These are phyloP conservation scores for Aspergillus baeticus DNA, from an alignment of 495 filamentous ascomycete genomes.

Conservation along the genomic window DNA sequence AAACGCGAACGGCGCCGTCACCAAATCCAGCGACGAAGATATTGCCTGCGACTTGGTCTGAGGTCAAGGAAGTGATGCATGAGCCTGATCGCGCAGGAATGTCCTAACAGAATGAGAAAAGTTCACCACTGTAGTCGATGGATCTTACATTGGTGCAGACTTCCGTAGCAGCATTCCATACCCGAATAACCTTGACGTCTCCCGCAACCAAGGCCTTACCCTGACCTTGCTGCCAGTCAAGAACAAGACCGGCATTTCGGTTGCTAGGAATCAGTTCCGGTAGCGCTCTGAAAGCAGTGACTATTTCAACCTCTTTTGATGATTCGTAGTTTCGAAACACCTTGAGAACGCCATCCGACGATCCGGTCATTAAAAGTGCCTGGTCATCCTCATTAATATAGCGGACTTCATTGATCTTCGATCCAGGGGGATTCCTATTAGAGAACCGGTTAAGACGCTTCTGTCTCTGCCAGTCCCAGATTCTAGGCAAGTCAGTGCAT, in stretches of 20 bases:
- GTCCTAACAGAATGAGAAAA: conserved; percentile 48
- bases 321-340: conserved; percentile 88
- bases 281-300: conserved; percentile 85
- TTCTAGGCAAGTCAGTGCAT: conserved; percentile 45
- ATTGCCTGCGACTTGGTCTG: conserved; percentile 94
- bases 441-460: conserved; percentile 79
- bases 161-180: conserved; percentile 94
- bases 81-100: conserved; percentile 94
- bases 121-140: not conserved
- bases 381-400: conserved; percentile 99
- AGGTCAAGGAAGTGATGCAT: conserved; percentile 92
- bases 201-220: conserved; percentile 92
- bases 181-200: conserved; percentile 90
- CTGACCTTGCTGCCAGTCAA: conserved; percentile 98
- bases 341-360: conserved; percentile 89
- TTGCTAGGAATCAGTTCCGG: conserved; percentile 91
- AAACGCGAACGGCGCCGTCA: conserved; percentile 92
- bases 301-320: conserved; percentile 72
- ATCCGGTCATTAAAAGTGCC: conserved; percentile 89
- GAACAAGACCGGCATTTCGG: conserved; percentile 89
- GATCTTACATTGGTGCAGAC: conserved; percentile 72
- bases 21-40: conserved; percentile 96
- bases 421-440: conserved; percentile 87
- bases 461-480: conserved; percentile 89
- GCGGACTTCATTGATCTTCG: conserved; percentile 88